Evolutionary conservation across 805 yeast genomes (phyloP), one percentile per base, ranked within the genome.

Genomic region (Candida suzukii): DNA sequence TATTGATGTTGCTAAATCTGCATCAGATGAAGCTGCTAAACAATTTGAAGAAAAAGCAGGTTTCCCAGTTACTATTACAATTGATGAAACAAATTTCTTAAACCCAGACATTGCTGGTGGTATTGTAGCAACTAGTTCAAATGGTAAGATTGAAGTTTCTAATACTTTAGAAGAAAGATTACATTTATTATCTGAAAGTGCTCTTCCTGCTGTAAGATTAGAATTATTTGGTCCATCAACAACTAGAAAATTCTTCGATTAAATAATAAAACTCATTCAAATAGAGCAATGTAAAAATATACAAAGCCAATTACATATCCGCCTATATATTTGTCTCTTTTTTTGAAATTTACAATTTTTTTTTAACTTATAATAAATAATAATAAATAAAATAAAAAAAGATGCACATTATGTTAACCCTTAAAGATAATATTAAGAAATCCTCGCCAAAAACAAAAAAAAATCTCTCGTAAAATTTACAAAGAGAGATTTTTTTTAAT

Each of bases 131-230:
- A 62, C 74, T 42, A 85, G 84, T 58, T 74, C 75, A 29, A 62
- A 75, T 34, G 95, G 95, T 41, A 87, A 84, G 67, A 88, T 93
- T 51, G 90, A 83, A 53, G 87, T 93, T 42, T 74, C 86, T 67
- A 93, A 93, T 71, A 90, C 99, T 37, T 74, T 93, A 56, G 96
- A 88, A 57, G 97, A 90, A 71, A 86, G 99, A 68, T 78, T 93
- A 57, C 76, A 81, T 55, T 67, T 93, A 47, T 73, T 93, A 54
- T 75, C 84, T 30, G 84, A 85, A 60, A 86, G 80, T 56, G 84
- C 96, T 8, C 76, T 93, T 51, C 99, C 99, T 38, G 95, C 90
- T 41, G 80, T 93, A 49, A 82, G 98, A 68, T 71, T 85, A 48
- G 95, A 90, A 57, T 68, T 91, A 58, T 93, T 88, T 59, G 95